Base-by-base conservation (phyloP, 345 rosid genomes). In the Eucalyptus regnans region DNA sequence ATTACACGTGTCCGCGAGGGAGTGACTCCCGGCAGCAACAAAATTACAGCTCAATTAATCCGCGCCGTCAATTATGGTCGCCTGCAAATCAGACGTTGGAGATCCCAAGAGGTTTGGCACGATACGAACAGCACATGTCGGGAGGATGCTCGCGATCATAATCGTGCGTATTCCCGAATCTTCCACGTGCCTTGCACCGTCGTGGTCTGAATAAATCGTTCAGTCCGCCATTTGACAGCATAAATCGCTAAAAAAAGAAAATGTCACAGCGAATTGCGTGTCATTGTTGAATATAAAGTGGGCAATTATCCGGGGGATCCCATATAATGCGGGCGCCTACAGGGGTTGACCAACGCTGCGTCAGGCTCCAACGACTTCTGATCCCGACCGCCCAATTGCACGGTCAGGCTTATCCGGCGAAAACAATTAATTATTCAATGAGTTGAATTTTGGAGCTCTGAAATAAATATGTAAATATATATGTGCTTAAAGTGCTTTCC, bases 361-460 rank as follows among this genome's bases (percentile, higher is more conserved):
- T 68, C 80, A 18, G 13, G 46, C 46, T 37, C 27, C 27, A 37
- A 18, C 25, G 4, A 71, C 46, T 37, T 37, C 7, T 5, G 83
- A 71, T 71, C 83, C 83, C 5, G 12, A 18, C 83, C 46, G 46
- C 22, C 46, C 83, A 33, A 18, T 33, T 18, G 81, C 44, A 9
- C 27, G 25, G 46, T 18, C 81, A 9, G 46, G 81, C 46, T 18
- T 9, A 71, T 20, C 46, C 41, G 46, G 46, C 46, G 27, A 71
- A 71, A 37, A 37, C 0, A 9, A 1, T 1, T 9, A 5, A 33
- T 71, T 9, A 71, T 71, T 37, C 7, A 1, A 2, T 5, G 81
- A 18, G 3, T 71, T 71, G 27, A 71, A 71, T 71, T 33, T 18
- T 9, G 8, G 25, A 20, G 83, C 12, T 71, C 27, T 2, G 25